Evolutionary conservation across 257 asterid genomes (phyloP), one percentile per base, ranked within the genome.

Genomic region (Jacaranda mimosifolia): DNA sequence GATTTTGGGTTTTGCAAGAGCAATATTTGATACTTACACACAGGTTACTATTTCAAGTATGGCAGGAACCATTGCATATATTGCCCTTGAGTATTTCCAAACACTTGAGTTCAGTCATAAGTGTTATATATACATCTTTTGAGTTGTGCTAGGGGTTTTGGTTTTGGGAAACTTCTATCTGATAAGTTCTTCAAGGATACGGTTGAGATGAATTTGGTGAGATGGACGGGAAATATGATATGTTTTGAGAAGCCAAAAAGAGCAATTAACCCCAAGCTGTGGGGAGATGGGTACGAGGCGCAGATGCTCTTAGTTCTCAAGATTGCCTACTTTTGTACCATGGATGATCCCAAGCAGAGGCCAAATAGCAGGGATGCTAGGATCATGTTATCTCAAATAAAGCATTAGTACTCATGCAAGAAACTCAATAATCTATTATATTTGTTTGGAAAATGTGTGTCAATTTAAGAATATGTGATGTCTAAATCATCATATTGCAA

Each of bases 181-280:
- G 96, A 94, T 18, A 80, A 81, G 10, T 92, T 92, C 57, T 94
- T 94, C 76, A 93, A 90, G 79, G 73, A 73, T 17, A 91, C 94
- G 7, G 86, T 85, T 1, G 98, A 92, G 86, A 57, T 94, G 85
- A 76, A 83, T 45, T 19, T 92, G 70, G 98, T 92, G 85, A 89
- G 81, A 63, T 94, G 97, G 97, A 81, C 92, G 98, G 87, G 97
- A 82, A 89, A 88, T 63, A 95, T 87, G 79, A 94, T 88, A 92
- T 64, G 80, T 46, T 94, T 97, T 5, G 96, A 83, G 19, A 91
- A 92, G 48, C 98, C 96, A 11, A 85, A 78, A 12, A 78, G 86
- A 35, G 98, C 98, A 4, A 79, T 94, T 6, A 97, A 94, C 66
- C 78, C 84, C 9, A 86, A 38, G 48, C 79, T 94, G 66, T 0